Evolutionary conservation across 805 yeast species (phyloP).

Genomic region (Saccharomycopsis sp.): DNA sequence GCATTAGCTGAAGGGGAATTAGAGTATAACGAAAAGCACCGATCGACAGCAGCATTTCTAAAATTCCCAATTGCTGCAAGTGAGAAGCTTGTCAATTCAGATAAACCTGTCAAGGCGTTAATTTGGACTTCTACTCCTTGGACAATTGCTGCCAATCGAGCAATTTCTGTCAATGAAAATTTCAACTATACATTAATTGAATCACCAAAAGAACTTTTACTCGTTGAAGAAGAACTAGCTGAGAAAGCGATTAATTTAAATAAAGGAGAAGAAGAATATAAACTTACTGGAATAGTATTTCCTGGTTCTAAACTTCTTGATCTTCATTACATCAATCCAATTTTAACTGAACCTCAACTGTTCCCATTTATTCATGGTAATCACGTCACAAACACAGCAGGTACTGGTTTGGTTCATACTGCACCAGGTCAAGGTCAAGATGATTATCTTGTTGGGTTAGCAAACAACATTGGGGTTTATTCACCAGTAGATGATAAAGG

Average conservation of each 20-base stretch:
- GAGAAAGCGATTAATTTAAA: slow-evolving; percentile 32
- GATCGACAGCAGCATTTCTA: slow-evolving; percentile 60
- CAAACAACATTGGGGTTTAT: slow-evolving; percentile 47
- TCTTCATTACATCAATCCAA: slow-evolving; percentile 49
- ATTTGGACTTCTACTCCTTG: slow-evolving; percentile 99
- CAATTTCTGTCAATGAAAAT: slow-evolving; percentile 62
- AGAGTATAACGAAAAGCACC: slow-evolving; percentile 72
- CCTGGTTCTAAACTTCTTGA: slow-evolving; percentile 38
- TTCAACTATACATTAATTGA: slow-evolving; percentile 50
- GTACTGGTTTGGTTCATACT: slow-evolving; percentile 94
- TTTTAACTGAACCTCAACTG: slow-evolving; percentile 28
- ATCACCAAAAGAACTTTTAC: slow-evolving; percentile 34
- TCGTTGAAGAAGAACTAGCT: slow-evolving; percentile 52
- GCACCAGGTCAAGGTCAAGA: slow-evolving; percentile 99
- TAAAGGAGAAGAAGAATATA: slow-evolving; percentile 18
- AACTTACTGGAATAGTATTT: slow-evolving; percentile 26
- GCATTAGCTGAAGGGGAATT: slow-evolving; percentile 96
- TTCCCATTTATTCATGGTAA: slow-evolving; percentile 70
- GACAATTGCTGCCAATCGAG: slow-evolving; percentile 87
- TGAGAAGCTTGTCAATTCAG: neutral
- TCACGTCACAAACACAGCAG: slow-evolving; percentile 75
- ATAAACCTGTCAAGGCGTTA: slow-evolving; percentile 30
- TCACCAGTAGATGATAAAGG: slow-evolving; percentile 83
- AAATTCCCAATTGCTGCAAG: slow-evolving; percentile 44
- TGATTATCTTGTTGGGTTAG: slow-evolving; percentile 69